These are phyloP conservation scores for Dactylellina parvicollis DNA, from an alignment of 2,329 filamentous ascomycete species.

Conservation along the genomic window DNA sequence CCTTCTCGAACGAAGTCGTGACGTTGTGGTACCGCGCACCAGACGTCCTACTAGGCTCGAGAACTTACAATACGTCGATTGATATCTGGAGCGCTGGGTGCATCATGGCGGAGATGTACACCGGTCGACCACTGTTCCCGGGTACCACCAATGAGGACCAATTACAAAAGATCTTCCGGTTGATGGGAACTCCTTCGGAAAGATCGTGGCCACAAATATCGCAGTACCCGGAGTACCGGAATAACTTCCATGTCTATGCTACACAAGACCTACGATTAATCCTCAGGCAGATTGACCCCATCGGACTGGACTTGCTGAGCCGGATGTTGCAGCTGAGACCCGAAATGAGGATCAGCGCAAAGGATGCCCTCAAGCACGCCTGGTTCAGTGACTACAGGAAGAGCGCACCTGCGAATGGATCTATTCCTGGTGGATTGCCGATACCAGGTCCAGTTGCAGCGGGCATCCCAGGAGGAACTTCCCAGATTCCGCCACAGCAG, in stretches of 20 bases:
- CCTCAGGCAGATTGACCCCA: constrained; percentile 85
- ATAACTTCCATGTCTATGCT: constrained; percentile 90
- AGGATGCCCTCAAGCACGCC: constrained; percentile 84
- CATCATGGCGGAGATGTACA: constrained; percentile 99
- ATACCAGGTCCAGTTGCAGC: constrained; percentile 39
- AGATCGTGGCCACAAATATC: constrained; percentile 95
- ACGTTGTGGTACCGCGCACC: constrained; percentile 98
- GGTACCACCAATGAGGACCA: constrained; percentile 99
- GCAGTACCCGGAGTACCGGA: constrained; percentile 96
- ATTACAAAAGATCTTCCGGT: constrained; percentile 93
- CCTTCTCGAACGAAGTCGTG: constrained; percentile 97
- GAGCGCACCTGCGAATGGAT: constrained; percentile 42
- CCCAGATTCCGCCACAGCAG: constrained; percentile 61
- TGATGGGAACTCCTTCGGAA: constrained; percentile 98
- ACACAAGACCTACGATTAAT: constrained; percentile 90
- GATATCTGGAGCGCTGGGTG: constrained; percentile 99
- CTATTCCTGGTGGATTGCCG: constrained; percentile 44
- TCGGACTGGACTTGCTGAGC: constrained; percentile 85
- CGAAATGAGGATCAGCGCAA: constrained; percentile 87
- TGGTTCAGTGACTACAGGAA: constrained; percentile 78
- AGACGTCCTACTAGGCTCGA: constrained; percentile 89
- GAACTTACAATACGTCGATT: constrained; percentile 99
- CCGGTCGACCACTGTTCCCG: constrained; percentile 91
- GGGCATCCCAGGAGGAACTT: constrained; percentile 39
- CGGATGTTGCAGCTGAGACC: constrained; percentile 92